phyloP scores from a whole-genome alignment of 257 asterid genomes.

The Ophiorrhiza pumila region DNA sequence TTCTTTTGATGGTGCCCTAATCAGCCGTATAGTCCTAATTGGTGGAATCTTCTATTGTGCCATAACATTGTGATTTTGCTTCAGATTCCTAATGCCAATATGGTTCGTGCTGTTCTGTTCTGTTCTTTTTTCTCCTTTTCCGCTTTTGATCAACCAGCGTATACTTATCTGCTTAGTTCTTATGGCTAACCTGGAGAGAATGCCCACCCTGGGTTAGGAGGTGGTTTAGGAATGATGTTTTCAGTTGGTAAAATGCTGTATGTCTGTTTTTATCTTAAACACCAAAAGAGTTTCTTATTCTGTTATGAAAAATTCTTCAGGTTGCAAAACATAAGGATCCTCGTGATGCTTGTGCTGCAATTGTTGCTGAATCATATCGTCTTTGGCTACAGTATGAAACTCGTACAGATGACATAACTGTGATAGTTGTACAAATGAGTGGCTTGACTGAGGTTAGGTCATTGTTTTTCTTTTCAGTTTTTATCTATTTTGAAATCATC shows the following conservation, averaged over 20 bases:
- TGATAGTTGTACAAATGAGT: conserved; percentile 81
- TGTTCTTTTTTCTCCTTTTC: background rate
- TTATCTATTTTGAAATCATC: conserved; percentile 2
- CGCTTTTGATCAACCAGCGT: background rate
- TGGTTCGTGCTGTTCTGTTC: background rate
- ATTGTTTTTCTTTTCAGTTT: conserved; percentile 12
- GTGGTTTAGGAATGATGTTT: background rate
- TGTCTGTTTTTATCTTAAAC: too few relatives aligned
- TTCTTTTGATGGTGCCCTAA: background rate
- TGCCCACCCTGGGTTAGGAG: background rate
- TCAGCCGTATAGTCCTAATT: background rate
- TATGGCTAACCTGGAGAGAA: background rate
- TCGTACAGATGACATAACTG: conserved; percentile 98
- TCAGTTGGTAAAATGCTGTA: background rate
- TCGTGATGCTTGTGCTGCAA: conserved; percentile 98
- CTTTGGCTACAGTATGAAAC: conserved; percentile 96
- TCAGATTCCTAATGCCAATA: background rate
- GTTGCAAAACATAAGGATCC: conserved; percentile 84
- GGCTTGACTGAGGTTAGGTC: conserved; percentile 68
- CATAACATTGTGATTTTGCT: too few relatives aligned
- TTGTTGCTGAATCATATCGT: conserved; percentile 96
- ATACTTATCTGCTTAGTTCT: background rate
- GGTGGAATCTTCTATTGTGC: background rate
- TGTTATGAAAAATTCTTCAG: conserved; percentile 29
- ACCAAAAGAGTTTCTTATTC: conserved; percentile 6